Evolutionary conservation across 345 rosid genomes (phyloP).

Genomic region (Odontarrhena argentea): DNA sequence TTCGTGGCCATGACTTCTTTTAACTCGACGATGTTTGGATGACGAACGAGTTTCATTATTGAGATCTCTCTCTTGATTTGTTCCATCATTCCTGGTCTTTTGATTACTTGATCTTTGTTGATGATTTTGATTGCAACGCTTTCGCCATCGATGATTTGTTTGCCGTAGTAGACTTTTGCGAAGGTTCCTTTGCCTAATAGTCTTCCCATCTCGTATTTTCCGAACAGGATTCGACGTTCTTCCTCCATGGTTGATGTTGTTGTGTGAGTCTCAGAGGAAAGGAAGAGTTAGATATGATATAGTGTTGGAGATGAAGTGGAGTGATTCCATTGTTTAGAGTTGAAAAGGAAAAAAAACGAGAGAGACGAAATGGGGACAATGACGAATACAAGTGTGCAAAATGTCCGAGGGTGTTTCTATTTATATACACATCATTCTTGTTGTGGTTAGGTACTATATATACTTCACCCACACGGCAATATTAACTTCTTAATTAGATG

Average conservation of each 20-base stretch:
- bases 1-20: slow-evolving; percentile 81
- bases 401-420: slow-evolving; percentile 6
- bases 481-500: background rate
- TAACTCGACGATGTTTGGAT: slow-evolving; percentile 66
- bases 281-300: slow-evolving; percentile 3
- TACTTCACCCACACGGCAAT: background rate
- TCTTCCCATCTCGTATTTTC: slow-evolving; percentile 71
- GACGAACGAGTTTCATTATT: slow-evolving; percentile 72
- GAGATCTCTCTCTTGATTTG: slow-evolving; percentile 78
- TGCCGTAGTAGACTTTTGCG: slow-evolving; percentile 77
- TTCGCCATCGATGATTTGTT: slow-evolving; percentile 41
- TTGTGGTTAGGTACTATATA: too few species aligned
- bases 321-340: slow-evolving; percentile 5
- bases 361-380: background rate
- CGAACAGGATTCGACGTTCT: slow-evolving; percentile 52
- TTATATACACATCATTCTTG: background rate
- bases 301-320: slow-evolving; percentile 15
- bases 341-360: background rate
- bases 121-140: slow-evolving; percentile 74
- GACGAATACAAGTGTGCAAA: background rate
- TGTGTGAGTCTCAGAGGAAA: too few species aligned
- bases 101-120: slow-evolving; percentile 53
- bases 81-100: slow-evolving; percentile 63
- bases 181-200: slow-evolving; percentile 84
- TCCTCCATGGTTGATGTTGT: slow-evolving; percentile 48